These are phyloP conservation scores for Fagus crenata DNA, from an alignment of 306 rosid genomes.

Conservation along the genomic window DNA sequence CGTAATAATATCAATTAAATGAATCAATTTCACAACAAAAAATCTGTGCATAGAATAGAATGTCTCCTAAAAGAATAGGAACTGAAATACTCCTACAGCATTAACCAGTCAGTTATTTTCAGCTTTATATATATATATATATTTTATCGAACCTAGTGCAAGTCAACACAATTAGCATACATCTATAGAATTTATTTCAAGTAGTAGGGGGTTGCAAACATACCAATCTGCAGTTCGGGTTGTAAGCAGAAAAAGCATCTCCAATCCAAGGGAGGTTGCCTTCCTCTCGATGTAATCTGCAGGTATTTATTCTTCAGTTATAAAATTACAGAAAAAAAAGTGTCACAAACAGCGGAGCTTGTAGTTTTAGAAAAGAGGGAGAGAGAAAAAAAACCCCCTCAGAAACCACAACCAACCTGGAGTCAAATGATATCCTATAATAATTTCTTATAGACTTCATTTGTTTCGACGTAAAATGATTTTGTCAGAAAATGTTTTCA, in stretches of 20 bases:
- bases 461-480: too few species aligned
- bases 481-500: too few species aligned
- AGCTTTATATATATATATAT: too few species aligned
- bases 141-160: background rate
- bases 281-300: conserved; percentile 92
- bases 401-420: too few species aligned
- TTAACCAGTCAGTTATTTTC: too few species aligned
- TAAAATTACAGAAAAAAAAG: background rate
- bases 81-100: too few species aligned
- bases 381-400: background rate
- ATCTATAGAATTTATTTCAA: background rate
- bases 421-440: too few species aligned
- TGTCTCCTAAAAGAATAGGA: too few species aligned
- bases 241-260: conserved; percentile 82
- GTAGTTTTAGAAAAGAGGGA: background rate
- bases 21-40: too few species aligned
- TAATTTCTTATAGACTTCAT: too few species aligned
- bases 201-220: conserved; percentile 17
- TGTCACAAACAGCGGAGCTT: conserved; percentile 8
- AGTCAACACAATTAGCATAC: background rate
- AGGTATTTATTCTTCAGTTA: conserved; percentile 19
- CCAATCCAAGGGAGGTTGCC: conserved; percentile 73
- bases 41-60: too few species aligned
- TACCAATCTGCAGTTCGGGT: conserved; percentile 96
- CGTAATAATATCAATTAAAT: too few species aligned